A percentile compares a stretch with the other conserved stretches of the same genome.
These are phyloP conservation scores for Arabidopsis arenosa DNA, from an alignment of 345 rosid genomes.

Conservation along the genomic window DNA sequence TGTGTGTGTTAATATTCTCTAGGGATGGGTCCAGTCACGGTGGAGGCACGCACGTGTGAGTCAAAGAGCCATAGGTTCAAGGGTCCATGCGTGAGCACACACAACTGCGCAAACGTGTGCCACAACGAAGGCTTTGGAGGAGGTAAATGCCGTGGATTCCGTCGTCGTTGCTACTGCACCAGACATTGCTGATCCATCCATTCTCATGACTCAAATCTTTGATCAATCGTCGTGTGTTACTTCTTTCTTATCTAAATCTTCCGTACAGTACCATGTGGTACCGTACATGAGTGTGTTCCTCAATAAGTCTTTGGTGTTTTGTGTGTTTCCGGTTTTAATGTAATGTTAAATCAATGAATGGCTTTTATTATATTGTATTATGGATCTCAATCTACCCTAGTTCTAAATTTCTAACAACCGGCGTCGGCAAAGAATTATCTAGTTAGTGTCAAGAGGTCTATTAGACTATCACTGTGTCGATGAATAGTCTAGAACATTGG, in stretches of 20 bases:
- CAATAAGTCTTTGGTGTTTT: constrained; percentile 32
- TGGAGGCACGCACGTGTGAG: constrained; percentile 51
- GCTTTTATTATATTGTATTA: background rate
- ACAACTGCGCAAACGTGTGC: constrained; percentile 55
- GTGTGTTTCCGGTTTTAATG: constrained; percentile 25
- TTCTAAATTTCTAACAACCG: background rate
- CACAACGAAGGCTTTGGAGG: constrained; percentile 53
- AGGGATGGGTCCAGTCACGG: constrained; percentile 46
- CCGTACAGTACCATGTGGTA: constrained; percentile 36
- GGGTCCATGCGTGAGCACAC: constrained; percentile 45
- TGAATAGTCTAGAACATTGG: background rate
- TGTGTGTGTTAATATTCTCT: background rate
- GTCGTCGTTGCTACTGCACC: constrained; percentile 63
- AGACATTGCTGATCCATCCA: constrained; percentile 44
- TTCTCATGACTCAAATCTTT: background rate
- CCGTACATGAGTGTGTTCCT: constrained; percentile 27
- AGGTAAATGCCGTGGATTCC: constrained; percentile 54
- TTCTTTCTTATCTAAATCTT: constrained; percentile 7
- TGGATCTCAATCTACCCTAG: background rate
- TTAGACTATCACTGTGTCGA: too few relatives aligned
- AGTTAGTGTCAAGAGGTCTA: too few relatives aligned
- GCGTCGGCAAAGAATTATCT: background rate
- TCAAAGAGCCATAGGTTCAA: constrained; percentile 54
- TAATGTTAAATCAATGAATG: constrained; percentile 26
- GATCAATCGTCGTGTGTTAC: constrained; percentile 5